Base-by-base conservation (phyloP, 1,284 basidiomycete genomes). In the Cystobasidiaceae sp. region DNA sequence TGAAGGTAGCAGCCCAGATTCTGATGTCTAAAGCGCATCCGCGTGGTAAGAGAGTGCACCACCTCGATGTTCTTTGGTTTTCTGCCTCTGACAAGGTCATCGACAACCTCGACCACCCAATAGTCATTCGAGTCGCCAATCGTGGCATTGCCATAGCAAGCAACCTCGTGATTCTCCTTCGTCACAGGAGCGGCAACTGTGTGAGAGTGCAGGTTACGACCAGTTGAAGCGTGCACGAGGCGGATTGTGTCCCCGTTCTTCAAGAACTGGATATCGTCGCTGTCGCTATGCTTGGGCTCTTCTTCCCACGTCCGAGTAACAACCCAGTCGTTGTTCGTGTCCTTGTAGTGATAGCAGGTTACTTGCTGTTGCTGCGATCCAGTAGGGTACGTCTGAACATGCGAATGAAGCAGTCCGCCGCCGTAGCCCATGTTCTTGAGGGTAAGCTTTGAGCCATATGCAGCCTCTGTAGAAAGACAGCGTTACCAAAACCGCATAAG, bases 331-430 rank as follows among this genome's bases (percentile, higher is more conserved):
- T 98, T 98, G 82, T 98, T 98, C 65, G 86, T 85, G 77, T 98
- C 94, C 79, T 94, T 96, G 84, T 98, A 97, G 80, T 98, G 94
- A 78, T 98, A 98, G 79, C 94, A 98, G 0, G 94, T 99, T 11
- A 98, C 87, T 78, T 98, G 96, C 75, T 97, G 94, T 76, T 98
- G 93, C 65, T 82, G 80, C 0, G 91, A 96, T n/a, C 93, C 94
- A 17, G 86, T 81, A 0, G 96, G 96, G 76, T 87, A 97, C 0
- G 89, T 88, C 76, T 97, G 94, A 21, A 94, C 83, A 77, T 98
- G 96, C 13, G 94, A 97, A 77, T 98, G 96, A 1, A 98, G 81
- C 3, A 98, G 82, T 43, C 96, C 94, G 61, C 94, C 94, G 32
- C 94, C 96, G 81, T 90, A 97, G 17, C 93, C 94, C 82, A 94